Conservation (phyloP, 805 yeast genomes). For the Candida ascalaphidarum region DNA sequence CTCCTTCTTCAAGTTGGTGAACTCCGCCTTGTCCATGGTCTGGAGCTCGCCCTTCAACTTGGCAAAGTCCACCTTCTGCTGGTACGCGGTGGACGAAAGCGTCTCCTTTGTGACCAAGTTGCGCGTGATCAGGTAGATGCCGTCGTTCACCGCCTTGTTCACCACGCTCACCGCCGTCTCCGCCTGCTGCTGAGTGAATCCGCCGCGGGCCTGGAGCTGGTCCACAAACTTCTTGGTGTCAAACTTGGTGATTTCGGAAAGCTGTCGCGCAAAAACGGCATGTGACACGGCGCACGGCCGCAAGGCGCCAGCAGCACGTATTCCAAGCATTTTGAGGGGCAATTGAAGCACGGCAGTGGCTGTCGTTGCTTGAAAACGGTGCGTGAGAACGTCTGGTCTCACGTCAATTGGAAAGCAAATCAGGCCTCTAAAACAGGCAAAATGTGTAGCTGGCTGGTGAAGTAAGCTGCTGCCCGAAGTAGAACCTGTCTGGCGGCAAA, state of each 20-base stretch:
- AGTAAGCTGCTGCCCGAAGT: too few relatives aligned
- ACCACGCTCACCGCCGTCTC: conserved; percentile 71
- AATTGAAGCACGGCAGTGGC: too few relatives aligned
- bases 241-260: conserved; percentile 48
- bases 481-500: too few relatives aligned
- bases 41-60: conserved; percentile 88
- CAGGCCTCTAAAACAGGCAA: too few relatives aligned
- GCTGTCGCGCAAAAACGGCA: too few relatives aligned
- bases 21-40: conserved; percentile 79
- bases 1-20: conserved; percentile 73
- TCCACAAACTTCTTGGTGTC: conserved; percentile 72
- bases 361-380: too few relatives aligned
- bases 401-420: too few relatives aligned
- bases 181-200: conserved; percentile 65
- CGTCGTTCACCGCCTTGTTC: conserved; percentile 68
- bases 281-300: too few relatives aligned
- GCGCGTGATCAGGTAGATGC: conserved; percentile 64
- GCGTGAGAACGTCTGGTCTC: too few relatives aligned
- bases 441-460: too few relatives aligned
- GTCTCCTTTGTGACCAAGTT: conserved; percentile 82
- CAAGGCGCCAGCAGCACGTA: too few relatives aligned
- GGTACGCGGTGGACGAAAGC: conserved; percentile 78
- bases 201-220: conserved; percentile 58
- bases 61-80: conserved; percentile 94
- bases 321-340: too few relatives aligned